phyloP scores from a whole-genome alignment of 2,329 filamentous ascomycete species.

The Diplodia corticola region DNA sequence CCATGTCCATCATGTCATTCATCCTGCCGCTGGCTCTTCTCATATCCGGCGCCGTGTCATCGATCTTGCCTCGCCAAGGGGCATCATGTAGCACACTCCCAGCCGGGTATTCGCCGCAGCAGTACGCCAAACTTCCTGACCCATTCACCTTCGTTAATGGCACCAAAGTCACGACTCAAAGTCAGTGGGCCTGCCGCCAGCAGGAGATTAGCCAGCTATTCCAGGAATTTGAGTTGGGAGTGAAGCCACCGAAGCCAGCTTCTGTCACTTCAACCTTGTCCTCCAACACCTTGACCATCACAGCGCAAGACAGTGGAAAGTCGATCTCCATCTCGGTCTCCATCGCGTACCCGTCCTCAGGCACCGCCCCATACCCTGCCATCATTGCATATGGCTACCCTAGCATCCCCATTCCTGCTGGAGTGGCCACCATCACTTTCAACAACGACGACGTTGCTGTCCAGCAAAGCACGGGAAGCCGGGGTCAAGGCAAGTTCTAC shows the following conservation, averaged over 20 bases:
- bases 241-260: conserved; percentile 39
- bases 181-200: conserved; percentile 40
- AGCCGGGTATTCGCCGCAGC: conserved; percentile 33
- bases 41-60: background rate
- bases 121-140: conserved; percentile 39
- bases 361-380: conserved; percentile 55
- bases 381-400: conserved; percentile 59
- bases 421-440: conserved; percentile 60
- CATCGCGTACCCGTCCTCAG: conserved; percentile 42
- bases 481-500: conserved; percentile 61
- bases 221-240: conserved; percentile 41
- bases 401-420: conserved; percentile 56
- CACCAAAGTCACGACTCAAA: conserved; percentile 36
- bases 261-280: conserved; percentile 37
- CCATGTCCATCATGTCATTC: background rate
- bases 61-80: background rate
- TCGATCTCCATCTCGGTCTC: conserved; percentile 40
- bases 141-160: conserved; percentile 43
- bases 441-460: conserved; percentile 59
- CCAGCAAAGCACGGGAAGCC: conserved; percentile 48
- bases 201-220: conserved; percentile 39
- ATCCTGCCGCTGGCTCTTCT: background rate
- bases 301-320: conserved; percentile 36
- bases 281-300: conserved; percentile 38
- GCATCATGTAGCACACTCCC: conserved; percentile 26